Evolutionary conservation across 805 yeast species (phyloP), one percentile per base, ranked within the genome.

Genomic region (Zygosaccharomyces lentus): DNA sequence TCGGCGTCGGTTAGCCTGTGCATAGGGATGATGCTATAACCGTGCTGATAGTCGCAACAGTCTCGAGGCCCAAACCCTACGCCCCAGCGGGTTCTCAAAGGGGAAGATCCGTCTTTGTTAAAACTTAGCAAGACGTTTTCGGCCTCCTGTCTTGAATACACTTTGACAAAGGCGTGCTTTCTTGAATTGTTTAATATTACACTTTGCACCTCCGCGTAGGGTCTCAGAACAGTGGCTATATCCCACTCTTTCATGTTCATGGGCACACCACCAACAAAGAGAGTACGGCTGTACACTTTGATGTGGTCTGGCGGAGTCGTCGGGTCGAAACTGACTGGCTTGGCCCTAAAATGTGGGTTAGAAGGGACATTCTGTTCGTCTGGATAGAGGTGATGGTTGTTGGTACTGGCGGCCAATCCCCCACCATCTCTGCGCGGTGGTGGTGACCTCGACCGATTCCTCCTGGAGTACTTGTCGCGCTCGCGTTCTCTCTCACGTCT

Each of bases 31-130:
- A 89, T 78, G 49, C 96, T 84, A 31, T 83, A 75, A 51, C 99
- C 99, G 47, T 83, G 83, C 61, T 83, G 90, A 67, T 93, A 93
- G 67, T 93, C 95, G 65, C 96, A 87, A 72, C 98, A 91, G 66
- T 93, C 98, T 71, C 99, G 81, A 45, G 99, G 99, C 4, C 99
- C 99, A 61, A 86, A 93, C 1, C 99, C 99, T 51, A 93, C 98
- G 55, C 98, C 99, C 99, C 99, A 93, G 63, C 96, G 78, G 4
- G 95, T 87, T 68, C 98, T 79, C 55, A 93, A 72, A 64, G 55
- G 79, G 71, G 62, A 69, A 8, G 77, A 66, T 34, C 84, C 83
- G 51, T 81, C 82, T 55, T 82, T 80, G 59, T 80, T 80, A 69
- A 90, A 88, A 34, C 81, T 77, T 34, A 77, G 73, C 47, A 88